A percentile compares a stretch with the other conserved stretches of the same genome.
Evolutionary conservation across 805 yeast genomes (phyloP).

Genomic region (Yamadazyma insecticola): DNA sequence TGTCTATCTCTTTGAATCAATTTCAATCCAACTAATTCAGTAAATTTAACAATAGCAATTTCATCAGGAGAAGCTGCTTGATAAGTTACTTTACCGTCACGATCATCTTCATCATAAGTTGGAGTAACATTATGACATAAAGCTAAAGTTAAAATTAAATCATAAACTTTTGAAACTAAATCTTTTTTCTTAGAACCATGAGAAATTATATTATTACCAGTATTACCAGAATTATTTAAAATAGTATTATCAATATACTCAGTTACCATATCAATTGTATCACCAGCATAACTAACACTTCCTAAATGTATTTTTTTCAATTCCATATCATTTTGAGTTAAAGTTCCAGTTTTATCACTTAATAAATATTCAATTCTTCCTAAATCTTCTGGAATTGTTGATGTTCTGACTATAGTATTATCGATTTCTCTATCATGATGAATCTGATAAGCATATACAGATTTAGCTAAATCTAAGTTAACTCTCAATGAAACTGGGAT

Average conservation of each 20-base stretch:
- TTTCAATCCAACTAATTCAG: constrained; percentile 80
- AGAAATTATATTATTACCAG: constrained; percentile 2
- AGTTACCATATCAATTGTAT: constrained; percentile 83
- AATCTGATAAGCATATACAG: constrained; percentile 93
- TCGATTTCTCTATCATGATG: constrained; percentile 81
- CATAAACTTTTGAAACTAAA: constrained; percentile 70
- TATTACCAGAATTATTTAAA: background rate
- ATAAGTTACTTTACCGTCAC: constrained; percentile 46
- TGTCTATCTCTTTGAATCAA: constrained; percentile 78
- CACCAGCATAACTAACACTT: constrained; percentile 86
- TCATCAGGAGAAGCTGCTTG: constrained; percentile 99
- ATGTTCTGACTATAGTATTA: constrained; percentile 89
- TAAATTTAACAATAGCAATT: constrained; percentile 91
- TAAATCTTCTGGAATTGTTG: constrained; percentile 96
- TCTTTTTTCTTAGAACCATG: constrained; percentile 50
- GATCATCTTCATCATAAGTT: constrained; percentile 53
- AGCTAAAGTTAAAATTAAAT: constrained; percentile 76
- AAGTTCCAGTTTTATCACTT: constrained; percentile 94
- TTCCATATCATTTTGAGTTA: constrained; percentile 98
- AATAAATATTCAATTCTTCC: constrained; percentile 92
- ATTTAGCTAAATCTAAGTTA: constrained; percentile 89
- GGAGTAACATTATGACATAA: constrained; percentile 99
- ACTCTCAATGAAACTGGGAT: constrained; percentile 96
- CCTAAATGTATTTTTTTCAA: constrained; percentile 91
- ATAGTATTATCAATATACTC: constrained; percentile 49